Conservation (phyloP, 202 grass and related monocot species). For the Carex sylvatica region DNA sequence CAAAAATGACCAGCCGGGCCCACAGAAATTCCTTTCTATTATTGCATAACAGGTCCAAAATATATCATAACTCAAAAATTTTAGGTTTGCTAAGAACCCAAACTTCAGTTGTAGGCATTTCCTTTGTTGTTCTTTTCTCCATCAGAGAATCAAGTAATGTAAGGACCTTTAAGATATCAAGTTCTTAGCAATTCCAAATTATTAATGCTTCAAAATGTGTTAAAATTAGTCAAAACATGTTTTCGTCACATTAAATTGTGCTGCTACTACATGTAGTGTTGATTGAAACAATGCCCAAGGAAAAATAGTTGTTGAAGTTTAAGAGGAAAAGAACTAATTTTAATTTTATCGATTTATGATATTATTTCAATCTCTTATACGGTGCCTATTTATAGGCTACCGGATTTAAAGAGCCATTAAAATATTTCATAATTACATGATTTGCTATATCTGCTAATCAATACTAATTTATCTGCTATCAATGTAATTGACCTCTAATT, state of each 20-base stretch:
- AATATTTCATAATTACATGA: too few species aligned
- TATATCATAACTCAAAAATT: background rate
- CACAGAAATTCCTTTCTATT: background rate
- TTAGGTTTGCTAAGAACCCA: background rate
- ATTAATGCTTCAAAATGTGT: background rate
- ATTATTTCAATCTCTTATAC: too few species aligned
- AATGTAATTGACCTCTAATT: too few species aligned
- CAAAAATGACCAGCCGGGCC: background rate
- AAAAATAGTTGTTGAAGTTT: too few species aligned
- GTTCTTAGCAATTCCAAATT: background rate
- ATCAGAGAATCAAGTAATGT: background rate
- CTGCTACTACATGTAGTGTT: background rate
- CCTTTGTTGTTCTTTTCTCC: background rate
- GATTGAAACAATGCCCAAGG: background rate
- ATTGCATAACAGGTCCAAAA: background rate
- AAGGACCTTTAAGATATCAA: background rate
- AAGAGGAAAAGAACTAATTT: too few species aligned
- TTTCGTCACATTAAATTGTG: background rate
- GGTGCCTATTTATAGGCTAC: too few species aligned
- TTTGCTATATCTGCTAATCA: too few species aligned
- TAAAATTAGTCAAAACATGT: background rate
- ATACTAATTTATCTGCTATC: too few species aligned
- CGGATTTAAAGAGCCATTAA: too few species aligned
- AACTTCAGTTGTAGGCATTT: background rate
- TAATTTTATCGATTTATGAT: too few species aligned